Base-by-base conservation (phyloP, 768 basidiomycete species). In the Leccinum broughii region DNA sequence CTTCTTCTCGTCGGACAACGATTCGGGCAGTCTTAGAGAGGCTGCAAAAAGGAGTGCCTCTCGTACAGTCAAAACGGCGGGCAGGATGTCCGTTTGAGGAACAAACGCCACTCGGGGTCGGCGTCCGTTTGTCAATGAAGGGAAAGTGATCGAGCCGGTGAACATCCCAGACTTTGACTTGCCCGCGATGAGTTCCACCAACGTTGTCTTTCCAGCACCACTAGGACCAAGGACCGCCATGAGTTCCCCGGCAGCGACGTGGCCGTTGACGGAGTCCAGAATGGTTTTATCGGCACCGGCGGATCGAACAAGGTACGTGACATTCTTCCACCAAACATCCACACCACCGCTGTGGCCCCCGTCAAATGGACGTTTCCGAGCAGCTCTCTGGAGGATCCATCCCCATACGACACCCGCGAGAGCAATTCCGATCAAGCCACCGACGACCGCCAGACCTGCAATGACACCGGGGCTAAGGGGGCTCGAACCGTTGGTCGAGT, bases 201-300 rank as follows among this genome's bases (percentile, higher is more conserved):
- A 78, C 0, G 95, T 94, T 0, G 92, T 93, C 74, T 96, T 96
- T 48, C 94, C 94, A 17, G 93, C 92, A 80, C 94, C 95, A 65
- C 90, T 92, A 0, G 95, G 94, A 1, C 95, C 95, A 3, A 98
- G 82, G 57, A 97, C 85, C n/a, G 91, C 92, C 83, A 93, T 87
- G 79, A 97, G 86, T 62, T 90, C 84, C 10, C 95, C 94, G 0
- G 92, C 85, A 3, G 77, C 75, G n/a, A 96, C 84, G 10, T 75
- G 72, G 0, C 95, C 95, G 52, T 76, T 84, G 32, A 94, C 80
- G 44, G 77, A 77, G 67, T 92, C 86, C 44, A 98, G 77, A 15
- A 97, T 80, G 85, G 53, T 86, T 85, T 60, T 82, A 77, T 60
- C 76, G 76, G 51, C 63, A 34, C 63, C 56, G 2, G 67, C 64